A percentile compares a stretch with the other conserved stretches of the same genome.
Conservation (phyloP, 2,329 filamentous ascomycete species). For the Arthrinium phaeospermum region DNA sequence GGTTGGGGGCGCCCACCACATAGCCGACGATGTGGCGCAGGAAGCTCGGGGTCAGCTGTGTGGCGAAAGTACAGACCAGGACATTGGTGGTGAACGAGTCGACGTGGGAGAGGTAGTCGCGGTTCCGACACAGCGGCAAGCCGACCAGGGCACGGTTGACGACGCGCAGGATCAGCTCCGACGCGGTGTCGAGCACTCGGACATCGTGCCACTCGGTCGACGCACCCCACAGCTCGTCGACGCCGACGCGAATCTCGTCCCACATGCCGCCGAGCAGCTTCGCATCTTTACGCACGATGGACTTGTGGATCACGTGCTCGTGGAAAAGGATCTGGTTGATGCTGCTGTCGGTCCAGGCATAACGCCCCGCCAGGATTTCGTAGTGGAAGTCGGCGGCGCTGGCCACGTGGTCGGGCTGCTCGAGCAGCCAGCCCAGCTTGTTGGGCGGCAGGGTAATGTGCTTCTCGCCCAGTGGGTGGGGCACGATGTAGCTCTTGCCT, state of each 20-base stretch:
- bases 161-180: conserved; percentile 5
- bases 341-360: conserved; percentile 5
- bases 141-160: conserved; percentile 14
- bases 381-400: conserved; percentile 18
- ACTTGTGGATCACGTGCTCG: conserved; percentile 19
- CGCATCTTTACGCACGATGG: conserved; percentile 14
- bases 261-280: conserved; percentile 17
- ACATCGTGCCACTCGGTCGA: conserved; percentile 7
- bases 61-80: conserved; percentile 16
- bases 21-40: conserved; percentile 9
- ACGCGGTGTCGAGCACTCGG: neutral
- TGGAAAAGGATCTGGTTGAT: conserved; percentile 15
- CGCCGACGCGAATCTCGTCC: conserved; percentile 4
- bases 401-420: conserved; percentile 17
- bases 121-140: conserved; percentile 11
- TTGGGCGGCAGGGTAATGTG: conserved; percentile 17
- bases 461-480: conserved; percentile 11
- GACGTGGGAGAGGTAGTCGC: conserved; percentile 5
- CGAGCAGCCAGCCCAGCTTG: conserved; percentile 17
- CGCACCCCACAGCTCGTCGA: conserved; percentile 11
- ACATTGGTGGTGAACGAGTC: conserved; percentile 15
- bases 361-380: conserved; percentile 16
- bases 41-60: conserved; percentile 3
- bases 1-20: conserved; percentile 2
- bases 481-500: conserved; percentile 17